phyloP scores from a whole-genome alignment of 345 rosid genomes.

The Rhodamnia rubescens region DNA sequence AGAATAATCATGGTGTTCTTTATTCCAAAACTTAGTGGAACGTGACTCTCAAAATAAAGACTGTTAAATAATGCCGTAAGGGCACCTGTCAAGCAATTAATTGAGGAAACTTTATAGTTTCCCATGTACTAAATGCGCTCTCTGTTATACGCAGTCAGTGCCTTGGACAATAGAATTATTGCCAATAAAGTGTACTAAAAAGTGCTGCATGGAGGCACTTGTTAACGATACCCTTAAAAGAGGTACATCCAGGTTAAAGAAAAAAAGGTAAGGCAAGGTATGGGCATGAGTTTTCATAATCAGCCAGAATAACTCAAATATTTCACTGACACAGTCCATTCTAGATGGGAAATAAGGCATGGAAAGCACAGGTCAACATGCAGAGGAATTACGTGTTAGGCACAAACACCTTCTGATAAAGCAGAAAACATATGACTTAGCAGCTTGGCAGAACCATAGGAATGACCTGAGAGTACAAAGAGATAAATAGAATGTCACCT shows the following conservation, averaged over 20 bases:
- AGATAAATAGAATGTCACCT: constrained; percentile 44
- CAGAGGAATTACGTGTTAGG: not conserved
- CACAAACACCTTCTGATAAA: not conserved
- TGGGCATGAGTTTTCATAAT: not conserved
- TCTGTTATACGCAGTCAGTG: not conserved
- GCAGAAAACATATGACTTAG: not conserved
- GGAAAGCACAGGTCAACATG: not conserved
- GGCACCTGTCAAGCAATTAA: not conserved
- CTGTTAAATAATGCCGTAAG: not conserved
- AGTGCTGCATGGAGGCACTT: not conserved
- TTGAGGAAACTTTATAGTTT: not conserved
- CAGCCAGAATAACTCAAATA: not conserved
- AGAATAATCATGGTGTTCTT: not conserved
- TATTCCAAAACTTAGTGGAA: not conserved
- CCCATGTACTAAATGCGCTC: not conserved
- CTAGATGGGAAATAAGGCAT: not conserved
- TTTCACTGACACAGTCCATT: not conserved
- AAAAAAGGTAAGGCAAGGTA: not conserved
- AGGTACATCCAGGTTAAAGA: not conserved
- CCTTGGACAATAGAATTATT: not conserved
- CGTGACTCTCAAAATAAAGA: not conserved
- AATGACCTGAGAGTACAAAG: not conserved
- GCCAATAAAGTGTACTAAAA: not conserved
- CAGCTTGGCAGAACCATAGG: not conserved
- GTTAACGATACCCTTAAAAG: not conserved